These are phyloP conservation scores for Saccharomycopsis fodiens DNA, from an alignment of 805 yeast species.

Conservation along the genomic window DNA sequence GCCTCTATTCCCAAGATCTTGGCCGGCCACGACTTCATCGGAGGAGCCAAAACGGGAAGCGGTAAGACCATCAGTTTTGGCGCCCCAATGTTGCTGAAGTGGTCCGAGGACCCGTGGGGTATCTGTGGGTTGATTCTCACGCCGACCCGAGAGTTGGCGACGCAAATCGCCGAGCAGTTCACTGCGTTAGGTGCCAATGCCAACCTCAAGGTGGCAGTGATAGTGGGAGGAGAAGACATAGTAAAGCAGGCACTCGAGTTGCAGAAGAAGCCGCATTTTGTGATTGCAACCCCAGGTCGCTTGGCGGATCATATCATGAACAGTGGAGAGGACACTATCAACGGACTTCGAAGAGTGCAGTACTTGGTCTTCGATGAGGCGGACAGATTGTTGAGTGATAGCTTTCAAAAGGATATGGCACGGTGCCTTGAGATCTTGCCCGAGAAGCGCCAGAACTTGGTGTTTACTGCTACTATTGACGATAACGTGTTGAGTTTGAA, in stretches of 20 bases:
- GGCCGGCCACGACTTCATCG: constrained; percentile 84
- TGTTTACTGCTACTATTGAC: constrained; percentile 94
- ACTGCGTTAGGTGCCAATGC: constrained; percentile 84
- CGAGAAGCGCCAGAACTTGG: constrained; percentile 69
- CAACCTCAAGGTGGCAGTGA: constrained; percentile 73
- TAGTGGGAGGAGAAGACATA: constrained; percentile 95
- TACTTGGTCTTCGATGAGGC: constrained; percentile 93
- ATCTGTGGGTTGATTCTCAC: constrained; percentile 84
- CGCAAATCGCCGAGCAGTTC: constrained; percentile 96
- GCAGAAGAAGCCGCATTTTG: constrained; percentile 83
- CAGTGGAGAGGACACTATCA: constrained; percentile 82
- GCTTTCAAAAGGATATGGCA: constrained; percentile 73
- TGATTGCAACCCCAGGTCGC: constrained; percentile 96
- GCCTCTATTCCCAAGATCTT: constrained; percentile 86
- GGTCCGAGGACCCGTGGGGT: constrained; percentile 95
- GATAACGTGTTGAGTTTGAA: constrained; percentile 81
- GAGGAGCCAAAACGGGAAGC: constrained; percentile 97
- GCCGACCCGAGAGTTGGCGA: constrained; percentile 89
- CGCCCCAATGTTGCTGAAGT: constrained; percentile 89
- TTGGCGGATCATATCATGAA: constrained; percentile 83
- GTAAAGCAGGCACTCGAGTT: constrained; percentile 79
- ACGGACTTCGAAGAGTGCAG: constrained; percentile 70
- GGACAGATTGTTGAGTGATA: constrained; percentile 77
- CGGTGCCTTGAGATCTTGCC: constrained; percentile 72
- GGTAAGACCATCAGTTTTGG: constrained; percentile 98